A percentile compares a stretch with the other conserved stretches of the same genome.
phyloP scores from a whole-genome alignment of 2,329 filamentous ascomycete species.

The Hypoxylon rubiginosum region DNA sequence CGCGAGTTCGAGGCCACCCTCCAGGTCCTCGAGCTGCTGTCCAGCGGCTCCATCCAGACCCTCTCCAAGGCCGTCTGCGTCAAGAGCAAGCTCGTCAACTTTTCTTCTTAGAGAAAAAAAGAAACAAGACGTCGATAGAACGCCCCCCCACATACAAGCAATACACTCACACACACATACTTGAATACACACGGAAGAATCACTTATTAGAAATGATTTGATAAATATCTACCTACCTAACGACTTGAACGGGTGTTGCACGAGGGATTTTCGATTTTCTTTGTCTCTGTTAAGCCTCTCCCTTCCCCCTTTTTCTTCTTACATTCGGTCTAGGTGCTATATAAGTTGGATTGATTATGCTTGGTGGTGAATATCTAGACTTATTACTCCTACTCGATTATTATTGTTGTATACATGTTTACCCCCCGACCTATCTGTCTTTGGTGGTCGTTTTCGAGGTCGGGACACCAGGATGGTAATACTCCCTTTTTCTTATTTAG shows the following conservation, averaged over 20 bases:
- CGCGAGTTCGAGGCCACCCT: constrained; percentile 64
- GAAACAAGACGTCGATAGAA: no score
- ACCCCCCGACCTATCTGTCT: constrained; percentile 5
- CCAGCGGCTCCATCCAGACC: constrained; percentile 64
- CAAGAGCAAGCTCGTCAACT: constrained; percentile 60
- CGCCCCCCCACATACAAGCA: no score
- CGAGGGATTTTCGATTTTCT: constrained; percentile 1
- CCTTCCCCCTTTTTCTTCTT: background rate
- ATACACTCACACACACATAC: background rate
- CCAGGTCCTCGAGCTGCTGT: constrained; percentile 68
- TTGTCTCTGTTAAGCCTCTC: constrained; percentile 2
- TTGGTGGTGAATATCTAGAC: constrained; percentile 25
- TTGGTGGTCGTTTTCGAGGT: constrained; percentile 15
- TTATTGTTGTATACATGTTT: constrained; percentile 38
- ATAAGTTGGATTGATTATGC: constrained; percentile 17
- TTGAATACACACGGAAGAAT: background rate
- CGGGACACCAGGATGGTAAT: constrained; percentile 28
- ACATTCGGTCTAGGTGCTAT: constrained; percentile 11
- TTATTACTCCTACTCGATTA: constrained; percentile 13
- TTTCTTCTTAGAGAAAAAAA: constrained; percentile 27
- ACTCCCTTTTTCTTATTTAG: constrained; percentile 21
- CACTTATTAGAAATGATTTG: background rate
- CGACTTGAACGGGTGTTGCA: background rate
- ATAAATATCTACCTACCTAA: no score
- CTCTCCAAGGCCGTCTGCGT: constrained; percentile 62